Base-by-base conservation (phyloP, 306 rosid species). In the Pyrus bretschneideri region DNA sequence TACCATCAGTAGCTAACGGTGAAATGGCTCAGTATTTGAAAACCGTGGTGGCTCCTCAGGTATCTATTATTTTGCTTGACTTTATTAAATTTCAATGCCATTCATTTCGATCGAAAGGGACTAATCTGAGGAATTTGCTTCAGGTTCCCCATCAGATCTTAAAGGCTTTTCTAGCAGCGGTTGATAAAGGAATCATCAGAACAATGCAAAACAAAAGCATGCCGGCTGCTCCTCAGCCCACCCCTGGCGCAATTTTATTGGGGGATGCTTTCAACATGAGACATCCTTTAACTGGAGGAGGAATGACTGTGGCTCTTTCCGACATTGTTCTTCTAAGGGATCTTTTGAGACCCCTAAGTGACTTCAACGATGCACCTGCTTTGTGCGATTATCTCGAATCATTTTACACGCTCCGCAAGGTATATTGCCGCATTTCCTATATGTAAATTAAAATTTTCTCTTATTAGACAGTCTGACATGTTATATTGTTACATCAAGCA, bases 251-350 rank as follows among this genome's bases (percentile, higher is more conserved):
- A 1, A 86, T 93, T 74, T 63, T 92, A 40, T 80, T 92, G 84
- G 97, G 97, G 33, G 97, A 93, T 73, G 93, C 98, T 18, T 89
- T 93, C 79, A 93, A 93, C 78, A 93, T 91, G 96, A 89, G 98
- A 25, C 98, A 93, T 83, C 96, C 96, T 80, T 83, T 93, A 72
- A 93, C 98, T 0, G 98, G 98, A 78, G 98, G 96, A 51, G 96
- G 98, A 72, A 91, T 91, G 98, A 93, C 98, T 2, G 98, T 93
- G 52, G 94, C 94, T 57, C 81, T 93, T 9, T 79, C 96, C 42
- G 98, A 93, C 73, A 88, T 86, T 64, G 98, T 85, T 69, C 69
- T 93, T 38, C 81, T 93, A 0, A 84, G 94, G 10, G 76, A 93
- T 75, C 94, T 93, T 45, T 86, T 93, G n/a, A 82, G 85, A 65